Evolutionary conservation across 1,139 yeast species (phyloP), one percentile per base, ranked within the genome.

Genomic region (Lodderomyces orthopsilosis): DNA sequence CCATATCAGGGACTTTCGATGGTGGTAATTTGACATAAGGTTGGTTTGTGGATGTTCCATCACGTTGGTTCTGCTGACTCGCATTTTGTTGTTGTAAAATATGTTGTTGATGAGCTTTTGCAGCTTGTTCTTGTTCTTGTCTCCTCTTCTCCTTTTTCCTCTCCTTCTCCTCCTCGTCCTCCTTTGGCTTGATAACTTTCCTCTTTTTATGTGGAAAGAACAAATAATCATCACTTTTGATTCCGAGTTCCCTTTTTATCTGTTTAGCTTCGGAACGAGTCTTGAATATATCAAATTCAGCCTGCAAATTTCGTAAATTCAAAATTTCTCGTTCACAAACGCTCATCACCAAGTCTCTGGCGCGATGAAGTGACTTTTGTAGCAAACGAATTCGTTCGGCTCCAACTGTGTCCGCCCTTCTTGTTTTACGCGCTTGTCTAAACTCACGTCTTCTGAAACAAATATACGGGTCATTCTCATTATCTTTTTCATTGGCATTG

Each of bases 371-470:
- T 48, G 94, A 96, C 50, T 77, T 76, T 51, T 85, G 88, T 38
- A 94, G 68, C 48, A 79, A 66, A 34, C 95, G 77, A 41, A 93
- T 72, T 52, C 93, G 80, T 61, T 91, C 97, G 7, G 93, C 86
- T 51, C 95, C 90, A 52, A 89, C 85, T 30, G 87, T 80, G 65
- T 94, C 99, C 0, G 97, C 89, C 52, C 98, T 79, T 62, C 99
- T 81, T 0, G 99, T 94, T 62, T 93, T 93, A 62, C 99, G 84
- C 34, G 95, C 95, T 61, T 88, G 97, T 51, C 98, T 81, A 53
- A 90, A 85, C 58, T 91, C 98, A 63, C 99, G 85, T 56, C 97
- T 82, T 58, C 99, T 80, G 70, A 94, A 93, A 68, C 97, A 89
- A 37, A 90, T 85, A 63, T 94, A 93, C 1, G 99, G 98, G 63